Evolutionary conservation across 129 eudicot genomes (phyloP), one percentile per base, ranked within the genome.

Genomic region (Logfia minima): DNA sequence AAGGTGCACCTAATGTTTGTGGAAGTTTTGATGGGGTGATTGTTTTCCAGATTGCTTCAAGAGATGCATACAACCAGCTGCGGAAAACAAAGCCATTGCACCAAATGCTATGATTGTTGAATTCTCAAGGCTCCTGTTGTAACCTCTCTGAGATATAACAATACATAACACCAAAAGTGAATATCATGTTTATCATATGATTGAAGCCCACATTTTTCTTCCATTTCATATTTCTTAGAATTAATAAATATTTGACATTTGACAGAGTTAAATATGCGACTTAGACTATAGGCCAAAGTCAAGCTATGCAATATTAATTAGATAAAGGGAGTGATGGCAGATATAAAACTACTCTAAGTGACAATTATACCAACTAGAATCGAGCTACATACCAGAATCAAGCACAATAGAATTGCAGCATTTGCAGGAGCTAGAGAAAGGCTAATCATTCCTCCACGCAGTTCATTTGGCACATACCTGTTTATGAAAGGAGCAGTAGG

Each of bases 361-460:
- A 7, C 68, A 43, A 37, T 41, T 41, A 62, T 37, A 58, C 32
- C 45, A 23, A 66, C 48, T 1, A 66, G 23, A 26, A 6, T 65
- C 2, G 16, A 17, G 70, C 41, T 37, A 78, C 81, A 60, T 82
- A 89, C 99, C 87, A 82, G 90, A 72, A 89, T 32, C 22, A 95
- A 73, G 77, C 86, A 77, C 26, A 89, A 83, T 61, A 95, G 75
- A 51, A 85, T 29, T 37, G 86, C 86, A 34, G 88, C 89, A 85
- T 84, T 85, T 67, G 94, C 96, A 16, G 99, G 99, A 59, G 86
- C 93, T 75, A 89, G 76, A 78, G 96, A 89, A 21, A 95, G 81
- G 61, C 96, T 86, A 72, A 89, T 90, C 91, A 92, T 92, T 77
- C 97, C 97, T 81, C 96, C 97, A 39, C 99, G 97, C 79, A 91